A percentile compares a stretch with the other conserved stretches of the same genome.
Evolutionary conservation across 2,329 filamentous ascomycete genomes (phyloP).

Genomic region (Metarhizium robertsii): DNA sequence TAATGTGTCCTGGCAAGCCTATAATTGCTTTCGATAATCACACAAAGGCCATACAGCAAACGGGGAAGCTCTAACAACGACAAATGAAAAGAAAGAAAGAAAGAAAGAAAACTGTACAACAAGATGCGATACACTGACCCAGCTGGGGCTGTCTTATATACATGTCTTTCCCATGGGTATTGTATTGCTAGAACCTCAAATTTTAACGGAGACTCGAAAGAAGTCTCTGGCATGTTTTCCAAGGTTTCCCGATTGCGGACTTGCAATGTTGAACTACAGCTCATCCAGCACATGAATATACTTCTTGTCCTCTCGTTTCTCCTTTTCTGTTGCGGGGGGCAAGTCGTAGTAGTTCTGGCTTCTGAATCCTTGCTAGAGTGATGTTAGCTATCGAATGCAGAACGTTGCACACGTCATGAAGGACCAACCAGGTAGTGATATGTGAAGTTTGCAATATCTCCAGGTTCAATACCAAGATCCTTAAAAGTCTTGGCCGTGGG

Average conservation of each 20-base stretch:
- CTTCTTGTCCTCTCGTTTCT: conserved; percentile 92
- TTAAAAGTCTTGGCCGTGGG: conserved; percentile 88
- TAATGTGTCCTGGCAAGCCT: too few species aligned
- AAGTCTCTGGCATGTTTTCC: background rate
- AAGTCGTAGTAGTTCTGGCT: conserved; percentile 85
- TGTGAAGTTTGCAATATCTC: conserved; percentile 75
- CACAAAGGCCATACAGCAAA: too few species aligned
- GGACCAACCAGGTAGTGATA: conserved; percentile 80
- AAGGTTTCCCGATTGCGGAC: background rate
- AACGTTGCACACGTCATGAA: background rate
- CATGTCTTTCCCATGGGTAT: background rate
- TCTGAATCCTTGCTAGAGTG: conserved; percentile 72
- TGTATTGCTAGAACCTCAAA: background rate
- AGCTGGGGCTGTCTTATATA: conserved; percentile 1
- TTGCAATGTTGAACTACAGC: conserved; percentile 41
- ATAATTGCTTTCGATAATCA: too few species aligned
- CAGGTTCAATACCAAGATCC: conserved; percentile 83
- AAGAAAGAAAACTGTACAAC: conserved; percentile 1
- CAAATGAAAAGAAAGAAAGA: background rate
- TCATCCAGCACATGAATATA: conserved; percentile 91
- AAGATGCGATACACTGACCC: background rate
- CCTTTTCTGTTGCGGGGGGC: conserved; percentile 87
- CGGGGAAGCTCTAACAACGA: background rate
- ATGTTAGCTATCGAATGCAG: conserved; percentile 18
- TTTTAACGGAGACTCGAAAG: background rate